phyloP scores from a whole-genome alignment of 768 basidiomycete genomes.

The Pisolithus microcarpus region DNA sequence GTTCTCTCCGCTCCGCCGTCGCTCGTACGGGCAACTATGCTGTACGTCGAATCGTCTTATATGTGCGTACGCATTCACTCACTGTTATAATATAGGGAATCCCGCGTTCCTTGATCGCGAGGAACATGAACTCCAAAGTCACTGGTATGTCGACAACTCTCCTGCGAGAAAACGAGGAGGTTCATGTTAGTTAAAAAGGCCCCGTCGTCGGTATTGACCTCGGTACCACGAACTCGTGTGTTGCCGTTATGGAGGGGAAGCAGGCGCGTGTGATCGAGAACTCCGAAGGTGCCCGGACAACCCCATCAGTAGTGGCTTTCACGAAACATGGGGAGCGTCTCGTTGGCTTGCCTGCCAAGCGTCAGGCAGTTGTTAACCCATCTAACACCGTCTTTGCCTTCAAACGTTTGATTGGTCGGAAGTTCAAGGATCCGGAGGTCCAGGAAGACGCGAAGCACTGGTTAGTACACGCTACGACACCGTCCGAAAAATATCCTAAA shows the following conservation, averaged over 20 bases:
- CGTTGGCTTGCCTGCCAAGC: constrained; percentile 93
- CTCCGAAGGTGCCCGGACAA: constrained; percentile 94
- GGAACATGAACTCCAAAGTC: constrained; percentile 96
- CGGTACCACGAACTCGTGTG: constrained; percentile 89
- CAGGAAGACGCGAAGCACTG: constrained; percentile 85
- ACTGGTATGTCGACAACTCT: constrained; percentile 45
- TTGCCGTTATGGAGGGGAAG: constrained; percentile 94
- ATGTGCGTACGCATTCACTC: not conserved
- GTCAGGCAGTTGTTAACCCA: constrained; percentile 94
- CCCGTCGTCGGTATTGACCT: constrained; percentile 96
- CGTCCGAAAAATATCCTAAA: not conserved
- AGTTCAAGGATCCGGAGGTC: constrained; percentile 90
- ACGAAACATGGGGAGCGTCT: constrained; percentile 97
- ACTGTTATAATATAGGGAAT: constrained; percentile 38
- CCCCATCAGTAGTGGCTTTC: constrained; percentile 97
- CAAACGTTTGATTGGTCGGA: constrained; percentile 91
- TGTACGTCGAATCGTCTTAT: constrained; percentile 30
- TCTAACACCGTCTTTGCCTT: constrained; percentile 90
- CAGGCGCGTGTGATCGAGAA: constrained; percentile 94
- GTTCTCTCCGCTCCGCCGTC: constrained; percentile 53
- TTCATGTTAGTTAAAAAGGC: constrained; percentile 33
- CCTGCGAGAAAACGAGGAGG: not conserved
- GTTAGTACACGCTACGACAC: constrained; percentile 30
- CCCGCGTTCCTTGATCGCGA: constrained; percentile 68
- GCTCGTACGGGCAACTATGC: constrained; percentile 59